Base-by-base conservation (phyloP, 2,329 filamentous ascomycete genomes). In the Dactylellina cionopaga region DNA sequence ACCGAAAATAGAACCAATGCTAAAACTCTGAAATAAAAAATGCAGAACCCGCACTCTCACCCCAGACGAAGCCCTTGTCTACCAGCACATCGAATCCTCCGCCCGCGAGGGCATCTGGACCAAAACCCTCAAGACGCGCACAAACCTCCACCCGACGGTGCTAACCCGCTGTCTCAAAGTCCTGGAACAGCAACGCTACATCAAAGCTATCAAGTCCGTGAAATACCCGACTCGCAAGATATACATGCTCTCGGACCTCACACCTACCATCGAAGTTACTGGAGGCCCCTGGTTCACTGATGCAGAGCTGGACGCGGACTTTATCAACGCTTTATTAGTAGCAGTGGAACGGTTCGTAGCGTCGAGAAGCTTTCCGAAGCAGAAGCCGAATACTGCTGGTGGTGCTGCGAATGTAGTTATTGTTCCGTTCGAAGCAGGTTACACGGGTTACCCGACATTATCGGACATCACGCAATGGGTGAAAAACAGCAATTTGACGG, bases 231-330 rank as follows among this genome's bases (percentile, higher is more conserved):
- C 89, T 76, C 90, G 95, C 79, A 96, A 96, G 82, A 96, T 96
- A 86, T 99, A 95, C 84, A 96, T 99, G 85, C 89, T 96, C 78
- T 88, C 89, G 59, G 89, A 89, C 74, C 86, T 99, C 72, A 87
- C 88, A 9, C 94, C 95, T 0, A 92, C 90, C 59, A 93, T 97
- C 74, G 90, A 95, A 74, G 91, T 96, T 47, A 96, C 92, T 0
- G 95, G 95, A 49, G 95, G 95, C 1, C 90, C 92, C 6, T 99
- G 94, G 92, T 97, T 95, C 80, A 93, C 91, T 5, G 92, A 96
- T 74, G 91, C 92, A 56, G 90, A 93, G 75, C 85, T 98, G 10
- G 95, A 99, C 80, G 89, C 91, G 75, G 90, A 90, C 68, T 92
- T 99, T 79, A 93, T 98, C 77, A 88, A 91, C 64, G 87, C 88